Evolutionary conservation across 2,329 filamentous ascomycete genomes (phyloP).

Genomic region (Aspergillus aculeatus): DNA sequence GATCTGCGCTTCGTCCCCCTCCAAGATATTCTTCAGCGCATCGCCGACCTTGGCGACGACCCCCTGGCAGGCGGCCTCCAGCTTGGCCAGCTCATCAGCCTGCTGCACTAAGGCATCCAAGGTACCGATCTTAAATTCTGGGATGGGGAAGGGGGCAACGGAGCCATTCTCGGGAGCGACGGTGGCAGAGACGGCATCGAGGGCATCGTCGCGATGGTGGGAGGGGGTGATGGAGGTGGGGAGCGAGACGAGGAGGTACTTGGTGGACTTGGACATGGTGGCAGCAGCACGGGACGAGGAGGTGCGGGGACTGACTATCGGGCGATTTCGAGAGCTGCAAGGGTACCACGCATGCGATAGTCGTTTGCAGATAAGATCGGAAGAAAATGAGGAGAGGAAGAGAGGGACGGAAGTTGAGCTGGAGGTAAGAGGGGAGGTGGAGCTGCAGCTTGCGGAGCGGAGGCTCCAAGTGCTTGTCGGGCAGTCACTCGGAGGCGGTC

Average conservation of each 20-base stretch:
- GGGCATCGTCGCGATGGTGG: slow-evolving; percentile 74
- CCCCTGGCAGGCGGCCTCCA: slow-evolving; percentile 73
- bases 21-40: slow-evolving; percentile 76
- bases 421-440: slow-evolving; percentile 2
- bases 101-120: slow-evolving; percentile 93
- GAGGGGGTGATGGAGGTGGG: slow-evolving; percentile 83
- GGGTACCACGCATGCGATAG: background rate
- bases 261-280: slow-evolving; percentile 50
- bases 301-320: background rate
- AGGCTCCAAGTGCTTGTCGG: background rate
- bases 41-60: slow-evolving; percentile 88
- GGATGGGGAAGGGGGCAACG: slow-evolving; percentile 75
- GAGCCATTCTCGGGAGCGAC: slow-evolving; percentile 73
- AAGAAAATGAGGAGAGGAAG: background rate
- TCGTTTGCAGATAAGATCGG: background rate
- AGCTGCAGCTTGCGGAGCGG: slow-evolving; percentile 1
- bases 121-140: slow-evolving; percentile 96
- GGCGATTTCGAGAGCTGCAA: background rate
- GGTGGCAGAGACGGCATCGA: slow-evolving; percentile 70
- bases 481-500: slow-evolving; percentile 5
- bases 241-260: slow-evolving; percentile 86
- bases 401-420: background rate
- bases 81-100: slow-evolving; percentile 89
- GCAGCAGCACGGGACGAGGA: background rate
- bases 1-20: slow-evolving; percentile 79